These are phyloP conservation scores for Erucastrum elatum DNA, from an alignment of 345 rosid species.

Conservation along the genomic window DNA sequence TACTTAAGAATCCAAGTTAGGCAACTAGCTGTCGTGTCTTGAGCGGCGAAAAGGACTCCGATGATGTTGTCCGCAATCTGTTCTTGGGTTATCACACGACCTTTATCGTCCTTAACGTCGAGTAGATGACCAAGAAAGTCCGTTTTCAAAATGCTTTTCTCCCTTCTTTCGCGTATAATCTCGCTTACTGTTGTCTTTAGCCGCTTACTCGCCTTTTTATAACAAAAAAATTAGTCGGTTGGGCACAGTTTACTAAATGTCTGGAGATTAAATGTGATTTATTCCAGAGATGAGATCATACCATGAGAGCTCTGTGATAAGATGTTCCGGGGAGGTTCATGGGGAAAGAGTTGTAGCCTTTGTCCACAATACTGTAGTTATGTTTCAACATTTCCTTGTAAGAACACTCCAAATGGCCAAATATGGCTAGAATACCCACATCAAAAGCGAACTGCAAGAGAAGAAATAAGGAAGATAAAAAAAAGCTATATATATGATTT, in stretches of 20 bases:
- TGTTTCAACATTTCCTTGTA: constrained; percentile 52
- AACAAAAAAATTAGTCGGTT: not conserved
- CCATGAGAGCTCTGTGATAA: constrained; percentile 67
- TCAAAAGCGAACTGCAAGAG: constrained; percentile 66
- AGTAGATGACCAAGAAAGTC: constrained; percentile 61
- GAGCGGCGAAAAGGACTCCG: constrained; percentile 92
- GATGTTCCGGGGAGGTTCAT: constrained; percentile 66
- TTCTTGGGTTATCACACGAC: constrained; percentile 45
- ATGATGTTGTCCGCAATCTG: constrained; percentile 78
- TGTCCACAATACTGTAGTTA: constrained; percentile 64
- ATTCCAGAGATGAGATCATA: constrained; percentile 33
- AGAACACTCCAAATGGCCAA: constrained; percentile 57
- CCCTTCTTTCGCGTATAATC: constrained; percentile 61
- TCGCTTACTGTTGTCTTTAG: constrained; percentile 53
- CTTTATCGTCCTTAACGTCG: constrained; percentile 50
- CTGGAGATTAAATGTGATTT: not conserved
- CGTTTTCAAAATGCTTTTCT: constrained; percentile 45
- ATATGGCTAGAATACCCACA: constrained; percentile 68
- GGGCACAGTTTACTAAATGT: not conserved
- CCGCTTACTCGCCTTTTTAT: constrained; percentile 67
- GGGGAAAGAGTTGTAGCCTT: constrained; percentile 87
- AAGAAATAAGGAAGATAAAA: constrained; percentile 1
- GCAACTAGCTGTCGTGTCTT: constrained; percentile 86
- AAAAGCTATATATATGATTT: constrained; percentile 4
- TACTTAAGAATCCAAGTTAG: constrained; percentile 86